Percentiles rank a stretch among this genome's conserved stretches.
Conservation (phyloP, 345 rosid genomes). For the Durio zibethinus region DNA sequence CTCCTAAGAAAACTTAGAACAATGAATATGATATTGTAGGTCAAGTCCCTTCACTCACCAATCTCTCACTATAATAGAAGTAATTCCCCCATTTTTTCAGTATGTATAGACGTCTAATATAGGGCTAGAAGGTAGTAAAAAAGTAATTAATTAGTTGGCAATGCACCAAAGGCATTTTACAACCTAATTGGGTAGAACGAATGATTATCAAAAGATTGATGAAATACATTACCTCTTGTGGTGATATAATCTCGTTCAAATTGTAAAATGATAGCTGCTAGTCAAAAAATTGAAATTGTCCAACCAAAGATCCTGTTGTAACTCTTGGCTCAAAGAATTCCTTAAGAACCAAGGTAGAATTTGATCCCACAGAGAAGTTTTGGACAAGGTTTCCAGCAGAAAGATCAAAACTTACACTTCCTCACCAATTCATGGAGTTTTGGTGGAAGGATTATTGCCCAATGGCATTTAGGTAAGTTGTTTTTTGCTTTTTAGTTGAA, state of each 20-base stretch:
- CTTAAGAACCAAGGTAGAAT: constrained; percentile 74
- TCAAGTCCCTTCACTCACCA: background rate
- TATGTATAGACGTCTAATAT: background rate
- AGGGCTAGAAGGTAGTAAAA: background rate
- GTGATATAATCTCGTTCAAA: constrained; percentile 43
- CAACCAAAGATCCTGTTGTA: constrained; percentile 60
- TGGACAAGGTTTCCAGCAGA: too few relatives aligned
- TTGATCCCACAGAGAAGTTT: too few relatives aligned
- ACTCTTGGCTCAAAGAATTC: constrained; percentile 72
- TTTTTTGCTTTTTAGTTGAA: too few relatives aligned
- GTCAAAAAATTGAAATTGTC: constrained; percentile 57
- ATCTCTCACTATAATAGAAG: background rate
- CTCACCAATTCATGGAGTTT: too few relatives aligned
- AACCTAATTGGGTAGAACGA: constrained; percentile 1
- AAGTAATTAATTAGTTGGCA: background rate
- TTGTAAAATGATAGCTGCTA: constrained; percentile 54
- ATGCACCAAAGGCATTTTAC: too few relatives aligned
- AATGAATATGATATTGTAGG: background rate
- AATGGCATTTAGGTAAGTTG: too few relatives aligned
- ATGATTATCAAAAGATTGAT: background rate
- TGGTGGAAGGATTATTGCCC: too few relatives aligned
- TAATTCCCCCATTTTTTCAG: background rate
- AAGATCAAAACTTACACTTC: too few relatives aligned
- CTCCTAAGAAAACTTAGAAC: background rate
- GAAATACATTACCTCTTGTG: constrained; percentile 60